Evolutionary conservation across 768 basidiomycete genomes (phyloP).

Genomic region (Hygrocybe coccinea): DNA sequence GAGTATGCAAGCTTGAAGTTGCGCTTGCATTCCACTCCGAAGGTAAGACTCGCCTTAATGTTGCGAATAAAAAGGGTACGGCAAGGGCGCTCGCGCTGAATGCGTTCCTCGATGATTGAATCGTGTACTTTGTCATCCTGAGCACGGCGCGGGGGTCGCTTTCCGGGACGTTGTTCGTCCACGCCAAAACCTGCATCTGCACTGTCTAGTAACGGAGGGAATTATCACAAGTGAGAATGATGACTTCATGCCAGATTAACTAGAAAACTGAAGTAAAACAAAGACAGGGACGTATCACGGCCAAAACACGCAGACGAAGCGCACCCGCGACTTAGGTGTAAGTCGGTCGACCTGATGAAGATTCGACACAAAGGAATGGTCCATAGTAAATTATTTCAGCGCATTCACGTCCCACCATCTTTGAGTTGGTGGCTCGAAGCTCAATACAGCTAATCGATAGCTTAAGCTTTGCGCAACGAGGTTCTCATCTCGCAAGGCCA

Average conservation of each 20-base stretch:
- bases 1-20: constrained; percentile 1
- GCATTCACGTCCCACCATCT: constrained; percentile 21
- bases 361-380: constrained; percentile 17
- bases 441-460: constrained; percentile 42
- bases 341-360: neutral
- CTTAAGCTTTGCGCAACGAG: constrained; percentile 35
- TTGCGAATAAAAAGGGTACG: constrained; percentile 96
- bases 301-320: constrained; percentile 35
- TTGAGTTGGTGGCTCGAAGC: constrained; percentile 25
- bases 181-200: constrained; percentile 54
- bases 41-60: constrained; percentile 75
- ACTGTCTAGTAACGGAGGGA: constrained; percentile 58
- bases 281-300: constrained; percentile 43
- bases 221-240: constrained; percentile 47
- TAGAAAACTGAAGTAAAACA: constrained; percentile 37
- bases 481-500: constrained; percentile 13
- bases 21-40: neutral
- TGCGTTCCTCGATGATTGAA: constrained; percentile 89
- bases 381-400: constrained; percentile 13
- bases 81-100: constrained; percentile 90
- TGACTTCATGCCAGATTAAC: constrained; percentile 15
- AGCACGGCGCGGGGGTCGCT: constrained; percentile 61
- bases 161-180: constrained; percentile 41
- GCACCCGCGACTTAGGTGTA: constrained; percentile 22
- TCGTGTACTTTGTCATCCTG: constrained; percentile 87